Base-by-base conservation (phyloP, 176 grass and related monocot species). In the Cenchrus purpureus region DNA sequence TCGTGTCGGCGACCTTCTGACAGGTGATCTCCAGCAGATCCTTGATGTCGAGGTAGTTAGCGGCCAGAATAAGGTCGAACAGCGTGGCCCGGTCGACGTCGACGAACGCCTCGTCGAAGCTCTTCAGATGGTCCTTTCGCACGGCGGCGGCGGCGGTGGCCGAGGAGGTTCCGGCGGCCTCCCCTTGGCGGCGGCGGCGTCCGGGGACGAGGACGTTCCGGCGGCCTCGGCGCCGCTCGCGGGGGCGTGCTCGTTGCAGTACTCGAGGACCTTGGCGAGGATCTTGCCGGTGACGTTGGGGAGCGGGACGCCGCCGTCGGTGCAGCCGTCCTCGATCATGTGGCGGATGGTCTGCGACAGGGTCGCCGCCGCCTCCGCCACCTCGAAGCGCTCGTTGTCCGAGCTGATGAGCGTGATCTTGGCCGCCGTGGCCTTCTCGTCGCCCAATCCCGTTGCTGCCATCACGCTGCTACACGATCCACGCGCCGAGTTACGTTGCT, bases 81-180 rank as follows among this genome's bases (percentile, higher is more conserved):
- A 90, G 73, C 72, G 66, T 82, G n/a, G 15, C 44, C 44, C 42
- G 57, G 9, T 82, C 79, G 17, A 90, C 88, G 55, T 67, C 70
- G 15, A 90, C 17, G 46, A 90, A 90, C 63, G 71, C 83, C 44
- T 49, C 63, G 65, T 90, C 83, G 70, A 79, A 89, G 15, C 6
- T 0, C 7, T 71, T 68, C 43, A 82, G 83, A 0, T 67, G 50
- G 0, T 78, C 73, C 22, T 52, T 20, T 1, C 16, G 20, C 14
- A 15, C 51, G 64, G 34, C 61, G 61, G 71, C 31, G 16, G 55
- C 10, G 49, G 49, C 1, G 13, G 50, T 2, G 11, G 49, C 49
- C 51, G 52, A 15, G 13, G 52, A 54, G 49, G 11, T 12, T 0
- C 8, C 49, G 49, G 49, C 50, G 11, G 50, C 50, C 11, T 49